Conservation (phyloP, 768 basidiomycete species). For the Inosperma sp. region DNA sequence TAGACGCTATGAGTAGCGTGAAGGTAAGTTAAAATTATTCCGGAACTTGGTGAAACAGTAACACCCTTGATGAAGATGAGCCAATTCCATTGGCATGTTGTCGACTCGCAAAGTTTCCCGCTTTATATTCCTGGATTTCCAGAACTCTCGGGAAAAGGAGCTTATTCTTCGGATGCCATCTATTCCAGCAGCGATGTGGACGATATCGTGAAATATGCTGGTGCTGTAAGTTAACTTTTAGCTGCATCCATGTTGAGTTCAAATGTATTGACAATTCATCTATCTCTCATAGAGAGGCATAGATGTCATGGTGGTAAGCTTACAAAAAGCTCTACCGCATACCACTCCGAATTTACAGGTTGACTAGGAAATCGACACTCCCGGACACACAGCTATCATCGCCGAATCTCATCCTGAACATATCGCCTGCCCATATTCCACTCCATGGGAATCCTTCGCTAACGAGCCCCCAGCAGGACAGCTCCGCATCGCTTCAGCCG, state of each 20-base stretch:
- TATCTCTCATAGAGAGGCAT: conserved; percentile 52
- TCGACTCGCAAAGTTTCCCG: conserved; percentile 78
- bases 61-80: conserved; percentile 44
- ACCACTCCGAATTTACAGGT: neutral
- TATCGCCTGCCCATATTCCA: conserved; percentile 57
- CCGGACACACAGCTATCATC: conserved; percentile 75
- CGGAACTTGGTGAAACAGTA: conserved; percentile 48
- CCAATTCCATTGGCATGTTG: conserved; percentile 78
- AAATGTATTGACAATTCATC: neutral
- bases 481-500: conserved; percentile 62
- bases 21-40: conserved; percentile 45
- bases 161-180: conserved; percentile 53
- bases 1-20: conserved; percentile 74
- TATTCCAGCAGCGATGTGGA: conserved; percentile 56
- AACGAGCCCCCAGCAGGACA: conserved; percentile 71
- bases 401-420: conserved; percentile 64
- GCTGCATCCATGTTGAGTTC: conserved; percentile 33
- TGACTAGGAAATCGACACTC: conserved; percentile 71
- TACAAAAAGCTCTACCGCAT: neutral
- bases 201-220: conserved; percentile 61
- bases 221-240: conserved; percentile 41
- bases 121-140: conserved; percentile 57
- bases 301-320: conserved; percentile 61
- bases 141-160: conserved; percentile 57
- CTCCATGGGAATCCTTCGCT: conserved; percentile 59